Evolutionary conservation across 2,329 filamentous ascomycete genomes (phyloP).

Genomic region (Diaporthe ilicicola): DNA sequence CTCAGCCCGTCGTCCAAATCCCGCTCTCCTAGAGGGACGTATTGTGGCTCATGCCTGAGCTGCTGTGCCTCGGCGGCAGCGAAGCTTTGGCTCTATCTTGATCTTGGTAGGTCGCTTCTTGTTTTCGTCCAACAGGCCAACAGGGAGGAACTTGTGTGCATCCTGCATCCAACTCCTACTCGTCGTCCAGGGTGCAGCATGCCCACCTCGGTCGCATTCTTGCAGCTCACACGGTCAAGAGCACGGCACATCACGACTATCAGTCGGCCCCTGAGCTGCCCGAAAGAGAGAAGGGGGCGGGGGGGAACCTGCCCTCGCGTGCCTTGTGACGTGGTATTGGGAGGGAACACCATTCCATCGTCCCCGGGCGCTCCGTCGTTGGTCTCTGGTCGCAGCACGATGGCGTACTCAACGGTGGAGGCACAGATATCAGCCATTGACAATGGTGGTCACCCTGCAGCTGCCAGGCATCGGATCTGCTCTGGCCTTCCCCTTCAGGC

Average conservation of each 20-base stretch:
- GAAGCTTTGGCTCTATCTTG: neutral
- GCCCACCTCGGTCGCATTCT: neutral
- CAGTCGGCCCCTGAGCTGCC: neutral
- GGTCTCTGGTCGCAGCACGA: neutral
- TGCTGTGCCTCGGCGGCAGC: neutral
- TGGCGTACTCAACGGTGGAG: neutral
- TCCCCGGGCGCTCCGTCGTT: neutral
- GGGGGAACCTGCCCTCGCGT: neutral
- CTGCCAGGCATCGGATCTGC: neutral
- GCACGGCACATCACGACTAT: neutral
- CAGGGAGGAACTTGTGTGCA: conserved; percentile 10
- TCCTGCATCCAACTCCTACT: neutral
- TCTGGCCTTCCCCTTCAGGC: neutral
- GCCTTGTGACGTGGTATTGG: neutral
- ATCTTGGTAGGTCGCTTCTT: neutral
- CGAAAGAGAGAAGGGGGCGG: too few relatives aligned
- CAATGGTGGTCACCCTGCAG: neutral
- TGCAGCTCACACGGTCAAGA: neutral
- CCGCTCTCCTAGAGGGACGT: neutral
- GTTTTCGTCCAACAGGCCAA: neutral
- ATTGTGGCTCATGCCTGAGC: neutral
- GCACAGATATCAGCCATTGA: neutral
- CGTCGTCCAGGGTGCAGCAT: neutral
- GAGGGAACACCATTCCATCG: neutral
- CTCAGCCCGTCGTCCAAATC: neutral